A percentile compares a stretch with the other conserved stretches of the same genome.
Conservation (phyloP, 1,284 basidiomycete genomes). For the Fomitopsis pinicola region DNA sequence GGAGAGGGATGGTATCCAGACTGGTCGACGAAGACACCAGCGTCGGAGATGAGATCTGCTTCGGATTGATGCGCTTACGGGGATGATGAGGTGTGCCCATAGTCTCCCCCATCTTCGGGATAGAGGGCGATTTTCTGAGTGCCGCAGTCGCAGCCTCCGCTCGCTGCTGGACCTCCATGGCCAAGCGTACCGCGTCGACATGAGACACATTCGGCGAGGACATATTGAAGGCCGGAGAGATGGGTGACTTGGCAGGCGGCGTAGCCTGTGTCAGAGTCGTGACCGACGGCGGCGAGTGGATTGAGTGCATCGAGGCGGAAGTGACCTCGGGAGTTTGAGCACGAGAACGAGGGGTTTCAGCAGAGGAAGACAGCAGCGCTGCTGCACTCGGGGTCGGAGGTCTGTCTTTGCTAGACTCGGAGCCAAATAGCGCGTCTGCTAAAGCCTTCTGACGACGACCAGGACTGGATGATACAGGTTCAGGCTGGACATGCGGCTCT, state of each 20-base stretch:
- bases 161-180: constrained; percentile 63
- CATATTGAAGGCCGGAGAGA: background rate
- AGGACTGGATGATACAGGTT: constrained; percentile 32
- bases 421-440: constrained; percentile 68
- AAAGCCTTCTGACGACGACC: constrained; percentile 65
- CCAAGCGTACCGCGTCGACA: constrained; percentile 30
- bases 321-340: background rate
- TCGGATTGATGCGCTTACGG: constrained; percentile 61
- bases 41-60: constrained; percentile 70
- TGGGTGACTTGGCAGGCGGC: background rate
- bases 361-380: background rate
- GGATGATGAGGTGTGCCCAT: constrained; percentile 33
- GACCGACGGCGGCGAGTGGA: background rate
- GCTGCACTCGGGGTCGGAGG: background rate
- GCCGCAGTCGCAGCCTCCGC: constrained; percentile 67
- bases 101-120: constrained; percentile 40
- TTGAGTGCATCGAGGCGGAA: background rate
- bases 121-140: constrained; percentile 56
- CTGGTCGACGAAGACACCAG: constrained; percentile 72
- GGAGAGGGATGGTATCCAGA: constrained; percentile 69
- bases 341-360: background rate
- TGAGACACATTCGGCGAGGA: background rate
- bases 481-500: constrained; percentile 16
- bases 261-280: background rate
- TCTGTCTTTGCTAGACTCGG: constrained; percentile 27